Percentiles rank a stretch among this genome's conserved stretches.
These are phyloP conservation scores for Lasiodiplodia gonubiensis DNA, from an alignment of 2,329 filamentous ascomycete species.

Conservation along the genomic window DNA sequence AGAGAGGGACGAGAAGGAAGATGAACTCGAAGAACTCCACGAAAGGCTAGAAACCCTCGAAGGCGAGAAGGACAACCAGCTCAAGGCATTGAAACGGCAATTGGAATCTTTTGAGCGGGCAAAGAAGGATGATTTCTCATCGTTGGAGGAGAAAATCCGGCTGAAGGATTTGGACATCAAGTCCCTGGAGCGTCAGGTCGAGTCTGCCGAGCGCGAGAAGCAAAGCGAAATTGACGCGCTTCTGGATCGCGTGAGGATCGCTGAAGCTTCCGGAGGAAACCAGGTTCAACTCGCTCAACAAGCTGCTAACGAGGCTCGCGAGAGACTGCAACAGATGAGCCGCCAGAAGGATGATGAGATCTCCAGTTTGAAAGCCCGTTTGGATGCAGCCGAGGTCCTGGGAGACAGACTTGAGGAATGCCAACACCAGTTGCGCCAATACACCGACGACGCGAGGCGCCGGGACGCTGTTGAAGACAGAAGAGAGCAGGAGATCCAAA, in stretches of 20 bases:
- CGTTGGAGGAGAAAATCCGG: slow-evolving; percentile 41
- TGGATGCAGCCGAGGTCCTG: slow-evolving; percentile 43
- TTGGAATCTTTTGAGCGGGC: slow-evolving; percentile 41
- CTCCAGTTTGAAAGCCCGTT: slow-evolving; percentile 42
- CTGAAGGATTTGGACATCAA: slow-evolving; percentile 47
- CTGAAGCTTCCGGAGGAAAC: slow-evolving; percentile 48
- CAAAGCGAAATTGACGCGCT: slow-evolving; percentile 50
- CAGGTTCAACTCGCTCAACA: slow-evolving; percentile 49
- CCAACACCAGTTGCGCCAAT: slow-evolving; percentile 43
- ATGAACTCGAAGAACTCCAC: slow-evolving; percentile 51
- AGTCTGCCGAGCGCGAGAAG: slow-evolving; percentile 41
- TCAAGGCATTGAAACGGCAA: slow-evolving; percentile 43
- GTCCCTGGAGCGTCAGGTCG: slow-evolving; percentile 42
- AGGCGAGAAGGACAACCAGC: slow-evolving; percentile 44
- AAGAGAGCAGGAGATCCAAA: slow-evolving; percentile 25
- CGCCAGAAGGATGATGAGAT: slow-evolving; percentile 48
- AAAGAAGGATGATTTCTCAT: slow-evolving; percentile 36
- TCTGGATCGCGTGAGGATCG: slow-evolving; percentile 47
- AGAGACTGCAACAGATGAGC: slow-evolving; percentile 45
- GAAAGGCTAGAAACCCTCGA: slow-evolving; percentile 48
- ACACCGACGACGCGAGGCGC: slow-evolving; percentile 42
- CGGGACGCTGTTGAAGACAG: slow-evolving; percentile 40
- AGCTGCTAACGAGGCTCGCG: slow-evolving; percentile 45
- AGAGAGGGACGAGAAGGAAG: slow-evolving; percentile 44
- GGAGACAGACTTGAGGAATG: slow-evolving; percentile 46